These are phyloP conservation scores for Cryptomeria japonica DNA, from an alignment of 75 land plant genomes.

Conservation along the genomic window DNA sequence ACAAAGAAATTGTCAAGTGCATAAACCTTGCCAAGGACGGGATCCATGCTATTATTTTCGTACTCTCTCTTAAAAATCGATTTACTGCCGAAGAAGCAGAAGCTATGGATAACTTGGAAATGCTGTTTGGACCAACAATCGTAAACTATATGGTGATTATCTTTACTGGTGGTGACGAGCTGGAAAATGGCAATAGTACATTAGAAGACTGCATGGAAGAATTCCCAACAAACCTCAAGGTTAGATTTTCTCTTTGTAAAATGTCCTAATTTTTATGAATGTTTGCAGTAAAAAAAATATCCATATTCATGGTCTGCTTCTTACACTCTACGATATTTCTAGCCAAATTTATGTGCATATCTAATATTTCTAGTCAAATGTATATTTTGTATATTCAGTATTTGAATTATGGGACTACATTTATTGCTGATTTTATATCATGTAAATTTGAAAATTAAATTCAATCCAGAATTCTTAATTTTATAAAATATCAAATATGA, in stretches of 20 bases:
- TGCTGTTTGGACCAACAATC: slow-evolving; percentile 61
- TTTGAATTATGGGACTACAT: no score
- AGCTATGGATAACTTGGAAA: slow-evolving; percentile 43
- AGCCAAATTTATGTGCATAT: no score
- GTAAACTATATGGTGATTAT: slow-evolving; percentile 73
- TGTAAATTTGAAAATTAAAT: no score
- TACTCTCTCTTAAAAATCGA: slow-evolving; percentile 51
- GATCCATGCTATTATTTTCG: slow-evolving; percentile 63
- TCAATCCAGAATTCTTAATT: no score
- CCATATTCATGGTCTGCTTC: no score
- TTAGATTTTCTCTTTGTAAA: background rate
- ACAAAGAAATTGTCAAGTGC: slow-evolving; percentile 66
- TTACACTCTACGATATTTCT: no score
- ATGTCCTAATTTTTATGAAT: no score
- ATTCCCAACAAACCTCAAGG: slow-evolving; percentile 50
- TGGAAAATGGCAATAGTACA: slow-evolving; percentile 57
- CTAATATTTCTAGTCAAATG: no score
- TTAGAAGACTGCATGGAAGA: slow-evolving; percentile 51
- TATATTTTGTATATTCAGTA: no score
- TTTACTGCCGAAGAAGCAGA: slow-evolving; percentile 68
- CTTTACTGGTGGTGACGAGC: slow-evolving; percentile 80
- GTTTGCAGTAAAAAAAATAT: no score
- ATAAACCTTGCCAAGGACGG: slow-evolving; percentile 67
- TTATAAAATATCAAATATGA: no score
- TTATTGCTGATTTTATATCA: no score